Evolutionary conservation across 495 filamentous ascomycete species (phyloP), one percentile per base, ranked within the genome.

Genomic region (Aspergillus leporis): DNA sequence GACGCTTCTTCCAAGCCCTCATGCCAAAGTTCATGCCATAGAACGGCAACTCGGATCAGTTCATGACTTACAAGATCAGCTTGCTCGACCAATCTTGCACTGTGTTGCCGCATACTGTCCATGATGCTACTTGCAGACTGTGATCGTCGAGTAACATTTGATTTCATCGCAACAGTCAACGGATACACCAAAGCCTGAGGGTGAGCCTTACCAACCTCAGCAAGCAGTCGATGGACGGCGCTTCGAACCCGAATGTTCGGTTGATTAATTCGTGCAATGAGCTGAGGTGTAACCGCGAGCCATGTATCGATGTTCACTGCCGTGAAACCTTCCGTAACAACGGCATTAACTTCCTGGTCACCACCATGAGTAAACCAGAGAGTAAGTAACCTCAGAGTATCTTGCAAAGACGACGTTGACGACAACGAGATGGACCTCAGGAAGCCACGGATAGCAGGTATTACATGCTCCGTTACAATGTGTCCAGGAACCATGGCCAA

Each of bases 21-120:
- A 63, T 99, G 95, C 94, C 94, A 99, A 46, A 93, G 87, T 65
- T 99, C 94, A 70, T 99, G 94, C 94, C 94, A 99, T 22, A 98
- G 67, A 2, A 99, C 95, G 0, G 95, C 94, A 56, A 98, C 93
- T 51, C 94, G 86, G 67, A 99, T 97, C 30, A 99, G 81, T 72
- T 99, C 94, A 53, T 90, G 87, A 66, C 92, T 97, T 8, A 99
- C 92, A 50, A 93, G 76, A 66, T 96, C 93, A 12, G 94, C 94
- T 69, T 99, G 95, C 65, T 96, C 92, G 10, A 98, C 95, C 6
- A 99, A 81, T 62, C 83, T 90, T n/a, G 90, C 86, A 65, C 91
- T 97, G 67, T 99, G 95, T 56, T 93, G 87, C 13, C 92, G 89
- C 92, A 99, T 95, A 64, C 87, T 95, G 55, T 98, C 92, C 94